Conservation (phyloP, 2,329 filamentous ascomycete species). For the Monilinia vaccinii-corymbosi region DNA sequence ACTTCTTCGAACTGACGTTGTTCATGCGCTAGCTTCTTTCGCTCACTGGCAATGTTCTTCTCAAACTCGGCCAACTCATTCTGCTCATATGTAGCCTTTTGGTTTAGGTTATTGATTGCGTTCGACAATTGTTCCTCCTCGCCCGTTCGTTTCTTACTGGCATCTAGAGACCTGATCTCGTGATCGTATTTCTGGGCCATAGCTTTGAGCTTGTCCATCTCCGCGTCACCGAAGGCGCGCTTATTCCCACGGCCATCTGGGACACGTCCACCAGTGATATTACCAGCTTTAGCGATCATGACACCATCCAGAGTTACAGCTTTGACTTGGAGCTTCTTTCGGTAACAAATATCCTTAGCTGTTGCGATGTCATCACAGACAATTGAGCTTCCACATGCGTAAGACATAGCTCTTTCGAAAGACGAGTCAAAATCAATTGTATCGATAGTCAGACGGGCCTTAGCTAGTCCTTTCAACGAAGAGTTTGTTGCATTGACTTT, state of each 20-base stretch:
- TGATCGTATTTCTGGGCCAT: slow-evolving; percentile 66
- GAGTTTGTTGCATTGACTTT: slow-evolving; percentile 88
- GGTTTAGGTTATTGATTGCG: slow-evolving; percentile 71
- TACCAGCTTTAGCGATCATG: slow-evolving; percentile 90
- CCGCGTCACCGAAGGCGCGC: slow-evolving; percentile 80
- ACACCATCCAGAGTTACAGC: slow-evolving; percentile 92
- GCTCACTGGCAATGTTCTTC: slow-evolving; percentile 77
- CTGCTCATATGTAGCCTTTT: slow-evolving; percentile 60
- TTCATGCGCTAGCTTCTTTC: slow-evolving; percentile 67
- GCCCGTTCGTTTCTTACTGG: slow-evolving; percentile 62
- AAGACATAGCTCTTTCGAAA: slow-evolving; percentile 85
- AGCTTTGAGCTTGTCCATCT: slow-evolving; percentile 75
- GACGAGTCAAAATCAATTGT: slow-evolving; percentile 88
- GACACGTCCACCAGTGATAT: slow-evolving; percentile 92
- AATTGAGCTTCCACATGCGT: slow-evolving; percentile 89
- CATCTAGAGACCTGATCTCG: slow-evolving; percentile 73
- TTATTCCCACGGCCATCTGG: slow-evolving; percentile 65
- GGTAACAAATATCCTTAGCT: slow-evolving; percentile 84
- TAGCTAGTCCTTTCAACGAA: slow-evolving; percentile 79
- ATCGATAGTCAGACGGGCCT: slow-evolving; percentile 84
- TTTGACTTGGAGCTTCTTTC: slow-evolving; percentile 75
- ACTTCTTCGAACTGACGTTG: slow-evolving; percentile 66
- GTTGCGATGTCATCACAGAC: slow-evolving; percentile 83
- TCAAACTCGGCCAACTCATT: slow-evolving; percentile 71
- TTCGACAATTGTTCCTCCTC: slow-evolving; percentile 76